These are phyloP conservation scores for Boletellus ananas DNA, from an alignment of 768 basidiomycete species.

Conservation along the genomic window DNA sequence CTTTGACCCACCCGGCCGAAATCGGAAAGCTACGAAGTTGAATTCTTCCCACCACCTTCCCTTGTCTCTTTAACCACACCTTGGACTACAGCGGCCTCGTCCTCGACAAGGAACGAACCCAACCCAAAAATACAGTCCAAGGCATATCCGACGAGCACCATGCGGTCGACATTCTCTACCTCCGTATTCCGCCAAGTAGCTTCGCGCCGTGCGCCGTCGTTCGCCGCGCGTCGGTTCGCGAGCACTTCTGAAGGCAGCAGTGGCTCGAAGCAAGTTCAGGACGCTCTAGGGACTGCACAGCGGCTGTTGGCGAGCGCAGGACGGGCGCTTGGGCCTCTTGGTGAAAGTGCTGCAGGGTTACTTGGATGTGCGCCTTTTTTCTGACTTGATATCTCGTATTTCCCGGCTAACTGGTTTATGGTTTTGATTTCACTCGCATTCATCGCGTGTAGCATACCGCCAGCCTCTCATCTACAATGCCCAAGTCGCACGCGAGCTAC, in stretches of 20 bases:
- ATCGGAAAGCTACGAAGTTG: too few species aligned
- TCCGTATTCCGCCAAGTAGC: constrained; percentile 22
- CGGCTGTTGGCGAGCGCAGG: constrained; percentile 50
- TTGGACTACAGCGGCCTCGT: not conserved
- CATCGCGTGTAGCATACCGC: constrained; percentile 53
- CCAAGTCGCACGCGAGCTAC: constrained; percentile 67
- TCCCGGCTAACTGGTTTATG: constrained; percentile 1
- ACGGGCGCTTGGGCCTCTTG: constrained; percentile 46
- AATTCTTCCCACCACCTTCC: too few species aligned
- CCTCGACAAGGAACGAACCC: constrained; percentile 1
- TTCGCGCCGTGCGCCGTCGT: constrained; percentile 16
- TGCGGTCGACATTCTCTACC: constrained; percentile 26
- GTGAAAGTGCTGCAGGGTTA: constrained; percentile 51
- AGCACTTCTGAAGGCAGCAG: constrained; percentile 38
- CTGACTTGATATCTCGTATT: not conserved
- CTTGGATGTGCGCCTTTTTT: constrained; percentile 47
- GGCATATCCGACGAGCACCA: constrained; percentile 5
- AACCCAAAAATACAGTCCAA: constrained; percentile 5
- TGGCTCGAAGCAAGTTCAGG: constrained; percentile 65
- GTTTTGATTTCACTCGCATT: not conserved
- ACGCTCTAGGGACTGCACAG: constrained; percentile 56
- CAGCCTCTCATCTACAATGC: constrained; percentile 78
- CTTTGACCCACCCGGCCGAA: too few species aligned
- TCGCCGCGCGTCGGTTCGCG: constrained; percentile 36
- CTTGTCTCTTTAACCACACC: too few species aligned